Conservation (phyloP, 73 alveolate genomes). For the Symbiodinium natans region DNA sequence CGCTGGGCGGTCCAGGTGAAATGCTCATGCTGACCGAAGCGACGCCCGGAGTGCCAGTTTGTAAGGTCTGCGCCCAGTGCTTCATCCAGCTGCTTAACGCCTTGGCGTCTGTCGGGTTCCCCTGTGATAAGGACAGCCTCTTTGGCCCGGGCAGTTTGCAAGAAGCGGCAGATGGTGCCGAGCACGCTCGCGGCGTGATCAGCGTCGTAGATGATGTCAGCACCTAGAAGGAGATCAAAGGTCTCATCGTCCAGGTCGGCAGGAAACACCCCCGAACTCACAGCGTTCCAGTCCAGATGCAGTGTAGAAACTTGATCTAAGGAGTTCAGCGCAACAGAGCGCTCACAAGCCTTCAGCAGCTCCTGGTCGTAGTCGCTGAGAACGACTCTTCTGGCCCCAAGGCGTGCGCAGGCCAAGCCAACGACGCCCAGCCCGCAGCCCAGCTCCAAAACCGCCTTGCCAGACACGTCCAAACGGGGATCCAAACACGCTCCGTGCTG, state of each 20-base stretch:
- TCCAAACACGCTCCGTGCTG: too few relatives aligned
- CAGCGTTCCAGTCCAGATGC: slow-evolving; percentile 52
- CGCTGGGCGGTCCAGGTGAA: not conserved
- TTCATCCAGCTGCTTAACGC: not conserved
- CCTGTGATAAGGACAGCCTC: slow-evolving; percentile 56
- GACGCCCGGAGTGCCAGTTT: not conserved
- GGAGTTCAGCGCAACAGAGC: slow-evolving; percentile 1
- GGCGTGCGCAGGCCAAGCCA: slow-evolving; percentile 73
- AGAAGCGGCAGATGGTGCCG: slow-evolving; percentile 37
- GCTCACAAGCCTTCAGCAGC: slow-evolving; percentile 42
- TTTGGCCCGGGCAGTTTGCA: not conserved
- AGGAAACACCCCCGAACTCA: not conserved
- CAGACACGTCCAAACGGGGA: not conserved
- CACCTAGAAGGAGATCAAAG: slow-evolving; percentile 34
- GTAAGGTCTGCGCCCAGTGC: not conserved
- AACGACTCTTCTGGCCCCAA: slow-evolving; percentile 31
- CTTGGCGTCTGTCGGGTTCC: slow-evolving; percentile 44
- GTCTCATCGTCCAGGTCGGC: not conserved
- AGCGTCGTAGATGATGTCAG: slow-evolving; percentile 79
- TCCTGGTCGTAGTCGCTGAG: slow-evolving; percentile 50
- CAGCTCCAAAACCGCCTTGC: slow-evolving; percentile 29
- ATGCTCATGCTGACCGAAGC: not conserved
- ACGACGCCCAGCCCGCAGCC: slow-evolving; percentile 89
- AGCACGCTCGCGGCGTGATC: slow-evolving; percentile 64
- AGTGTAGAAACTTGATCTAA: not conserved